Evolutionary conservation across 768 basidiomycete species (phyloP).

Genomic region (Collybia nuda): DNA sequence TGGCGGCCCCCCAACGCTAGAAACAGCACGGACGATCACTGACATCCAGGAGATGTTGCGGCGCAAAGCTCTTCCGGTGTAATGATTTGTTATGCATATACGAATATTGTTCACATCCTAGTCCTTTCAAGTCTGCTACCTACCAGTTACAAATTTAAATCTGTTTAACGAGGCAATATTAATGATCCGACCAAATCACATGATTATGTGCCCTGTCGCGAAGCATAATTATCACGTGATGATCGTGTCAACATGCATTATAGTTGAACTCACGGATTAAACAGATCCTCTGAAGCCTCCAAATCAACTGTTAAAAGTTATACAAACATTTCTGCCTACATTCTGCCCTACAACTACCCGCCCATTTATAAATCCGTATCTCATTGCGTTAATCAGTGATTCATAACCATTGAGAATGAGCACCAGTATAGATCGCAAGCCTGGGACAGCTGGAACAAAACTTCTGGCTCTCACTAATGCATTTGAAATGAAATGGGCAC

Average conservation of each 20-base stretch:
- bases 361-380: too few species aligned
- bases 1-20: conserved; percentile 63
- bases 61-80: conserved; percentile 33
- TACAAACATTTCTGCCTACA: too few species aligned
- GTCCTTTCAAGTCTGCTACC: not conserved
- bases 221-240: too few species aligned
- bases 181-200: not conserved
- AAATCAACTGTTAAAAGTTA: too few species aligned
- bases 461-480: conserved; percentile 18
- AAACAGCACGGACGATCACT: conserved; percentile 66
- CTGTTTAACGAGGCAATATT: not conserved
- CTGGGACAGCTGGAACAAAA: conserved; percentile 9
- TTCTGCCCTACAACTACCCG: too few species aligned
- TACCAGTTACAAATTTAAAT: not conserved
- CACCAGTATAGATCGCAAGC: not conserved
- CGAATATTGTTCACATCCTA: not conserved
- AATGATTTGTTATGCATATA: conserved; percentile 4
- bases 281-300: too few species aligned
- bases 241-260: not conserved
- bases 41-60: conserved; percentile 77
- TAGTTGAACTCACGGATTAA: not conserved
- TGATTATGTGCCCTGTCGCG: too few species aligned
- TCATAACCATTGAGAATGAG: too few species aligned
- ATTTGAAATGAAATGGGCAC: conserved; percentile 18
- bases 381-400: too few species aligned